phyloP scores from a whole-genome alignment of 106 monocot species.

The Dendrobium huoshanense region DNA sequence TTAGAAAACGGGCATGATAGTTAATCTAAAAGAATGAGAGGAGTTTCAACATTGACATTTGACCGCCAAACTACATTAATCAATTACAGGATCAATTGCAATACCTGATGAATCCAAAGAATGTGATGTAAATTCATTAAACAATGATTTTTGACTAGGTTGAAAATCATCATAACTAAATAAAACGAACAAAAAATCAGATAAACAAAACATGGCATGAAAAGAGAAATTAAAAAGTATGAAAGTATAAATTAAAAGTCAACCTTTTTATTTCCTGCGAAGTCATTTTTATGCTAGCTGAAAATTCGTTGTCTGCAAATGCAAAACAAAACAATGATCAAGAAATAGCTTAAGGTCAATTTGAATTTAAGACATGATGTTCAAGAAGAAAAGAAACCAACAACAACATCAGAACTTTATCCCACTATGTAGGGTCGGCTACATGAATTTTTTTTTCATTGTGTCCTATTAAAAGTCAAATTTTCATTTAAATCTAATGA shows the following conservation, averaged over 20 bases:
- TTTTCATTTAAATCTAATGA: no score
- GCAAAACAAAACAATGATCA: background rate
- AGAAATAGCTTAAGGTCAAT: background rate
- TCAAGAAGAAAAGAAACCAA: no score
- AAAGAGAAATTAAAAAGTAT: background rate
- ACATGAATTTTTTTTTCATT: no score
- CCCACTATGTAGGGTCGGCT: no score
- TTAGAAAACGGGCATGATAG: background rate
- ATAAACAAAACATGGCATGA: background rate
- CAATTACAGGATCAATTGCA: background rate
- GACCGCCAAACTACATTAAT: background rate
- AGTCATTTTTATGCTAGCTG: conserved; percentile 7
- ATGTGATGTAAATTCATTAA: background rate
- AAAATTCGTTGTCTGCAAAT: conserved; percentile 22
- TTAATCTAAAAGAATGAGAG: background rate
- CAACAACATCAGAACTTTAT: no score
- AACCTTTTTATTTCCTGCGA: conserved; percentile 24
- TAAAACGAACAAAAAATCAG: background rate
- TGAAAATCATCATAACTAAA: conserved; percentile 8
- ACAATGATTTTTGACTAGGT: conserved; percentile 7
- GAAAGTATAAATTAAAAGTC: background rate
- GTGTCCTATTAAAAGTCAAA: no score
- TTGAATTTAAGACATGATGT: no score
- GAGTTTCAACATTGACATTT: background rate
- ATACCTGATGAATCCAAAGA: conserved; percentile 3